Percentiles rank a stretch among this genome's conserved stretches.
These are phyloP conservation scores for Acmispon strigosus DNA, from an alignment of 306 rosid species.

Conservation along the genomic window DNA sequence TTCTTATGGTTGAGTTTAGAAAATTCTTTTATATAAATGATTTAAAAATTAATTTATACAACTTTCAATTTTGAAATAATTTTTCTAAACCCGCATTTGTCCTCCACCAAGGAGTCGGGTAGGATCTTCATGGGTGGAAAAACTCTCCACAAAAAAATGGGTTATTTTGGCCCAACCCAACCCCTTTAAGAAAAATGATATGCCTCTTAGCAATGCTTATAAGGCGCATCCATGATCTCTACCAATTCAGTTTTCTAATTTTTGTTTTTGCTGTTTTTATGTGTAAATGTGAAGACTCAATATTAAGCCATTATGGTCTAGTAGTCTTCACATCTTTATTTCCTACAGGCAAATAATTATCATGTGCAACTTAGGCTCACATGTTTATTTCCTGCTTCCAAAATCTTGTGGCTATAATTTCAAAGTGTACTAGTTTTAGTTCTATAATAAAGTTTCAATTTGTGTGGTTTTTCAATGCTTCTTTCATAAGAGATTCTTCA, in stretches of 20 bases:
- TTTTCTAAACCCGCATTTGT: too few species aligned
- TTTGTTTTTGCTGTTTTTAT: neutral
- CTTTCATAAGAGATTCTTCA: too few species aligned
- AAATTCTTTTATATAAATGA: too few species aligned
- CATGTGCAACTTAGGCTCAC: neutral
- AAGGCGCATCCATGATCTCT: neutral
- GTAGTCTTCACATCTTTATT: neutral
- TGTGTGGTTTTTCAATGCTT: too few species aligned
- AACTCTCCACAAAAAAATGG: too few species aligned
- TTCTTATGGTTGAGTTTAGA: too few species aligned
- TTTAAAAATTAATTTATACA: too few species aligned
- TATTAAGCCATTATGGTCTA: neutral
- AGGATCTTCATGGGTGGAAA: too few species aligned
- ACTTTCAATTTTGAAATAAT: too few species aligned
- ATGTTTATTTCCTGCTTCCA: neutral
- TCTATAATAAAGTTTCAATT: too few species aligned
- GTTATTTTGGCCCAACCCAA: neutral
- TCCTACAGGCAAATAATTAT: neutral
- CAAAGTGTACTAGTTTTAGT: too few species aligned
- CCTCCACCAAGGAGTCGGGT: too few species aligned
- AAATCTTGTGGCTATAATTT: neutral
- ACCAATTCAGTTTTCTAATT: neutral
- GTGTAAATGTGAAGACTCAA: neutral
- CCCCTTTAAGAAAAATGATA: neutral
- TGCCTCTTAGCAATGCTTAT: neutral